Evolutionary conservation across 306 rosid species (phyloP).

Genomic region (Sechiopsis laciniata): DNA sequence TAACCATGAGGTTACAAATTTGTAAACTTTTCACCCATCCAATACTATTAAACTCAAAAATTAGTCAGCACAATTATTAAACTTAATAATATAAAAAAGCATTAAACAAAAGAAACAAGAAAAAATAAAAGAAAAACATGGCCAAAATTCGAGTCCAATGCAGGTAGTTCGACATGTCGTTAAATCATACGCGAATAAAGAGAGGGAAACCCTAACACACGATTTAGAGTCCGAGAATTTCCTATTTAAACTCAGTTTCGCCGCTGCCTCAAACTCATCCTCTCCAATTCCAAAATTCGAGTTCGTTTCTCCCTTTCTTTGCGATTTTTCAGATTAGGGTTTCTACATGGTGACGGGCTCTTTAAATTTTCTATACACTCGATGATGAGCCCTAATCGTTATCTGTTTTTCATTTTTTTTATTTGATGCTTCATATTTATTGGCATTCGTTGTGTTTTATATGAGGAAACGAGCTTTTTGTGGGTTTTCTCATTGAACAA

Average conservation of each 20-base stretch:
- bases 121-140: neutral
- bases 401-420: too few species aligned
- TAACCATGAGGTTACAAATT: too few species aligned
- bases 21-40: too few species aligned
- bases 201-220: slow-evolving; percentile 12
- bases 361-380: slow-evolving; percentile 40
- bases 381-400: slow-evolving; percentile 56
- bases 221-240: neutral
- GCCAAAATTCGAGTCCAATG: too few species aligned
- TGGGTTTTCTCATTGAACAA: slow-evolving; percentile 33
- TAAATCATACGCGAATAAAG: neutral
- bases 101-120: neutral
- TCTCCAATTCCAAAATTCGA: neutral
- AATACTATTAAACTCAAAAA: too few species aligned
- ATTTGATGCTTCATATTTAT: neutral
- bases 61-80: too few species aligned
- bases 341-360: slow-evolving; percentile 40
- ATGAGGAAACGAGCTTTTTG: slow-evolving; percentile 22
- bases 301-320: neutral
- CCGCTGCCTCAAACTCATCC: neutral
- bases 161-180: slow-evolving; percentile 15
- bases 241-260: slow-evolving; percentile 11
- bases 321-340: slow-evolving; percentile 21
- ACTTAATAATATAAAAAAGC: too few species aligned
- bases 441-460: slow-evolving; percentile 34